Conservation (phyloP, 1,139 yeast genomes). For the Casaregolazyma lundiana region DNA sequence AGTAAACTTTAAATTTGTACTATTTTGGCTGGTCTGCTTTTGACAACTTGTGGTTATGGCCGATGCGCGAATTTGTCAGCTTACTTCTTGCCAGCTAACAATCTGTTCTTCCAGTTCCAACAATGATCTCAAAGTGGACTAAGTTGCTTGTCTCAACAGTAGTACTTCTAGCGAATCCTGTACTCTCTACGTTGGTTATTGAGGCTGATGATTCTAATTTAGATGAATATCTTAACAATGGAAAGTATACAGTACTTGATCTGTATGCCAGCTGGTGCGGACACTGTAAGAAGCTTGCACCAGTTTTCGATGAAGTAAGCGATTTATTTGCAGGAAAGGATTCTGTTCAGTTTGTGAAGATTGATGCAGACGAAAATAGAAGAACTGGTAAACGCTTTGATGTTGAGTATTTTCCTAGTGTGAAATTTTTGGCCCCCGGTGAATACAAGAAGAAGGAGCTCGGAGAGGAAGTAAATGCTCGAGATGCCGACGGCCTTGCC, state of each 20-base stretch:
- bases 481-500: conserved; percentile 41
- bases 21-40: not conserved
- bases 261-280: conserved; percentile 82
- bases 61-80: not conserved
- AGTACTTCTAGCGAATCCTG: conserved; percentile 2
- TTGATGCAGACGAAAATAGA: conserved; percentile 64
- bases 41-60: too few relatives aligned
- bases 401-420: conserved; percentile 61
- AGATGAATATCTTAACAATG: conserved; percentile 51
- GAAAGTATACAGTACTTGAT: conserved; percentile 63
- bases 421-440: conserved; percentile 51
- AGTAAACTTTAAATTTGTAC: not conserved
- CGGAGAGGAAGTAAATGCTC: conserved; percentile 33
- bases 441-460: conserved; percentile 32
- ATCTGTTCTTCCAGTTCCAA: not conserved
- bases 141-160: not conserved
- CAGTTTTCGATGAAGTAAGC: conserved; percentile 60
- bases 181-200: conserved; percentile 28
- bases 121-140: not conserved
- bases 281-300: conserved; percentile 67
- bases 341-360: conserved; percentile 45
- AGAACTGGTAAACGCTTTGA: conserved; percentile 52
- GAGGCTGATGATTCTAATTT: conserved; percentile 48
- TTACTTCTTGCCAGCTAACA: not conserved
- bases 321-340: conserved; percentile 44